Conservation (phyloP, 306 rosid species). For the Mucuna pruriens region DNA sequence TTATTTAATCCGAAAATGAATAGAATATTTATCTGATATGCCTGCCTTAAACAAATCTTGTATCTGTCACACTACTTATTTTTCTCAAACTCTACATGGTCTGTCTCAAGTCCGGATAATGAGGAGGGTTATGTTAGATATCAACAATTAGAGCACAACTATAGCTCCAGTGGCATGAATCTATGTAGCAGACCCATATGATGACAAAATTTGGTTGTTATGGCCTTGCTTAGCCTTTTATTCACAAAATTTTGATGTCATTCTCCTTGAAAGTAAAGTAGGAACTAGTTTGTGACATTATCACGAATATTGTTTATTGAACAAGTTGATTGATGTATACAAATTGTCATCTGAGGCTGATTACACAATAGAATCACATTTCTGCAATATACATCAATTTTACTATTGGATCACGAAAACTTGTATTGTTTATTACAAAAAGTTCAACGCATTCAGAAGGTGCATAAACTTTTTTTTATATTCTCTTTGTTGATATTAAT, state of each 20-base stretch:
- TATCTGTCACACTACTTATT: no score
- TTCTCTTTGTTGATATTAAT: not conserved
- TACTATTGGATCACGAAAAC: not conserved
- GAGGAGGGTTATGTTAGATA: no score
- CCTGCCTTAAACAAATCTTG: not conserved
- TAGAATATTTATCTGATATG: no score
- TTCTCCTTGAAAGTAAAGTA: not conserved
- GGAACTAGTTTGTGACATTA: not conserved
- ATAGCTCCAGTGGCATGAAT: not conserved
- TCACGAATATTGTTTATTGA: not conserved
- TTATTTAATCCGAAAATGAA: no score
- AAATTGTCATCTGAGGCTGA: not conserved
- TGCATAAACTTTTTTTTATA: not conserved
- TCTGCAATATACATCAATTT: not conserved
- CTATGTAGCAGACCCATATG: not conserved
- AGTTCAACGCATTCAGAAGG: not conserved
- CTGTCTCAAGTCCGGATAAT: no score
- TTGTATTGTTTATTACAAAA: not conserved
- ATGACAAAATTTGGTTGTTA: not conserved
- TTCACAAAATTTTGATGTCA: not conserved
- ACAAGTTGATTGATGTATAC: not conserved
- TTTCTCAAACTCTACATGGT: no score
- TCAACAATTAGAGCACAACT: not conserved
- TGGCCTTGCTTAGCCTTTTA: not conserved
- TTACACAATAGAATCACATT: not conserved